Conservation (phyloP, 441 rosid species). For the Croton setiger region DNA sequence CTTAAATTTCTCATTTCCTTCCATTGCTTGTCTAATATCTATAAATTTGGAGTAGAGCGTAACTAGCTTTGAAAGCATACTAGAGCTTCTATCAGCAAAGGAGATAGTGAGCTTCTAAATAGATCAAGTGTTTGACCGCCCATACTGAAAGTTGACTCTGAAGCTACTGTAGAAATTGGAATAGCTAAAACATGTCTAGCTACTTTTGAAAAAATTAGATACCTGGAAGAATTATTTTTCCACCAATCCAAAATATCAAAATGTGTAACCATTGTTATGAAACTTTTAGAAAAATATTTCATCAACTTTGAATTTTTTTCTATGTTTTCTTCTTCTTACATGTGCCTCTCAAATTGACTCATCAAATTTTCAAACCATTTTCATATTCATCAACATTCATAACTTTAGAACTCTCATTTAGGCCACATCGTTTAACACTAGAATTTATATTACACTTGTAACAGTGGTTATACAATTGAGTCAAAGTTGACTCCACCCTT, state of each 20-base stretch:
- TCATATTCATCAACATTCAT: too few species aligned
- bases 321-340: too few species aligned
- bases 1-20: not conserved
- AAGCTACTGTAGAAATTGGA: not conserved
- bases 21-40: not conserved
- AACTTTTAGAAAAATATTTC: too few species aligned
- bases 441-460: too few species aligned
- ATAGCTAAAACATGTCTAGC: not conserved
- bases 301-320: too few species aligned
- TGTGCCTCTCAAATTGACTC: too few species aligned
- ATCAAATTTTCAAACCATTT: too few species aligned
- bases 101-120: not conserved
- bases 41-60: not conserved
- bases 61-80: not conserved
- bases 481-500: too few species aligned
- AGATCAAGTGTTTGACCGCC: not conserved
- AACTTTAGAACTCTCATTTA: too few species aligned
- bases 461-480: too few species aligned
- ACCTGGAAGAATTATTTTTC: not conserved
- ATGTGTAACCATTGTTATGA: too few species aligned
- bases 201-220: not conserved
- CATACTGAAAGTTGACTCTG: not conserved
- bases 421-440: too few species aligned
- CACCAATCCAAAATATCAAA: not conserved
- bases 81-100: not conserved